Evolutionary conservation across 257 asterid genomes (phyloP), one percentile per base, ranked within the genome.

Genomic region (Solanum neorickii): DNA sequence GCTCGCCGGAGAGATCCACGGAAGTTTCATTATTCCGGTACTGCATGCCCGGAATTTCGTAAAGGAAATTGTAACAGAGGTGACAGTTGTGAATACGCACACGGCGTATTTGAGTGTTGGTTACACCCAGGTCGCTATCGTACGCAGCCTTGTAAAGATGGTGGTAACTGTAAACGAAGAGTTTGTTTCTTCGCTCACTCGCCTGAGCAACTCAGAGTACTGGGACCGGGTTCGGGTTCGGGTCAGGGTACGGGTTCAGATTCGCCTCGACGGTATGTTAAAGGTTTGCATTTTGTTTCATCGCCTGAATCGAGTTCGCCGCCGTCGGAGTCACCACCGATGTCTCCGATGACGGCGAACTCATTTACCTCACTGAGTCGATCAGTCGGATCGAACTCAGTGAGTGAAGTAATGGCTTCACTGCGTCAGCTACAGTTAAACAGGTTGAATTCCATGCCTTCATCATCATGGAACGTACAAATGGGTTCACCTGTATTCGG

Each of bases 171-270:
- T 89, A 86, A 49, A 83, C 89, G 99, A 12, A 88, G 97, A 62
- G 96, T 96, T n/a, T 96, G 99, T 87, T 96, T 96, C 91, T 96
- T 96, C 88, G 99, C 99, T 23, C 99, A 96, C 92, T 89, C 97
- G 20, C 91, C 95, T 7, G 98, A 94, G 12, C 98, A 95, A 91
- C 90, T 95, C 31, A 86, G 98, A 14, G 94, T 94, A 5, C 59
- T 93, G 62, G 92, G 96, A 12, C 98, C 98, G 0, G 91, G 95
- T 12, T 84, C 91, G 27, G 97, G 91, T 8, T 60, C 92, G 60
- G 91, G 98, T 20, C 96, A 95, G 1, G 90, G 95, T 27, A 87
- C 94, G 1, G 89, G 85, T 9, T 49, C 60, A 49, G 9, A 85
- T 5, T 44, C 75, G 6, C n/a, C 75, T 41, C 65, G 65, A 6